Conservation (phyloP, 2,329 filamentous ascomycete species). For the Fusarium ambrosium region DNA sequence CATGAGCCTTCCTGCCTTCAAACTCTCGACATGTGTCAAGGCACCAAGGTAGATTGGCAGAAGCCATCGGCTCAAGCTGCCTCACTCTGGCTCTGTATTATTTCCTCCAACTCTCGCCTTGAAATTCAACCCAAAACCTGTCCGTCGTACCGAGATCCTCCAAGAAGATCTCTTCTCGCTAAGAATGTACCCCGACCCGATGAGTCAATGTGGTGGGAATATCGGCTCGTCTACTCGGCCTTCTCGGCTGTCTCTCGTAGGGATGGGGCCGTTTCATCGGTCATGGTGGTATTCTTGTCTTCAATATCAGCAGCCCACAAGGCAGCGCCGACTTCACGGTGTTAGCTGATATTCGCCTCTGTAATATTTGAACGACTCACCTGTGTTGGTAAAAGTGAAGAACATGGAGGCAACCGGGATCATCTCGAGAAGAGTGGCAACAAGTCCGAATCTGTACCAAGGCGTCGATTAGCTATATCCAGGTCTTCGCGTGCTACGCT, state of each 20-base stretch:
- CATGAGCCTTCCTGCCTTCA: not conserved
- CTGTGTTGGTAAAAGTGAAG: conserved; percentile 90
- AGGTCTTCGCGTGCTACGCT: conserved; percentile 10
- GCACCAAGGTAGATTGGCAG: not conserved
- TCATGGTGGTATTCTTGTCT: conserved; percentile 63
- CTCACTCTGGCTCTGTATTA: not conserved
- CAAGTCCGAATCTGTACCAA: conserved; percentile 74
- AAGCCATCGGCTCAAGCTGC: not conserved
- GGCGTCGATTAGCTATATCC: conserved; percentile 22
- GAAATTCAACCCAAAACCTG: not conserved
- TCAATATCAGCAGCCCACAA: conserved; percentile 95
- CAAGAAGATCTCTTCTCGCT: not conserved
- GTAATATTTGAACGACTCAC: conserved; percentile 53
- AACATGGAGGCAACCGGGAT: conserved; percentile 85
- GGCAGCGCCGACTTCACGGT: conserved; percentile 79
- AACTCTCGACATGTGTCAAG: not conserved
- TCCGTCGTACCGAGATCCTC: not conserved
- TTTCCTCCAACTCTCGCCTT: not conserved
- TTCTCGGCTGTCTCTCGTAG: conserved; percentile 65
- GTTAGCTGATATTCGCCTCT: conserved; percentile 20
- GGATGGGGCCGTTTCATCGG: conserved; percentile 63
- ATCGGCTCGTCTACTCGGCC: conserved; percentile 55
- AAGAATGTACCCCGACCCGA: not conserved
- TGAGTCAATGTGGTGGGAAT: conserved; percentile 5
- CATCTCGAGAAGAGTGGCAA: conserved; percentile 86